Conservation (phyloP, 1,139 yeast species). For the Pichia sp. region DNA sequence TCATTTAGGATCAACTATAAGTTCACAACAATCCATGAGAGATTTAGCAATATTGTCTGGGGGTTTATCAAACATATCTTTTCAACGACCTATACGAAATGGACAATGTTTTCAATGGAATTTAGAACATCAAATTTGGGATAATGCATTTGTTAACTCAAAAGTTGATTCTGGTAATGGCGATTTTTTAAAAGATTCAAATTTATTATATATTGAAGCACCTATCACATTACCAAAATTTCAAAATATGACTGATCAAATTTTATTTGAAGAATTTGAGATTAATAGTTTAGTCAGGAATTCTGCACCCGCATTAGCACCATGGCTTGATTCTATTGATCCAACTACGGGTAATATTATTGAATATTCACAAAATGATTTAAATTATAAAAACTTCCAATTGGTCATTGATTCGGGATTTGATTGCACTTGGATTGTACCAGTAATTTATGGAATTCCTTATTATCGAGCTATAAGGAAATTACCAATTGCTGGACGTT, state of each 20-base stretch:
- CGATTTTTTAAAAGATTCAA: constrained; percentile 42
- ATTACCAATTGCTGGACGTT: constrained; percentile 76
- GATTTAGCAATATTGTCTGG: constrained; percentile 38
- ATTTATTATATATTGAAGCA: constrained; percentile 63
- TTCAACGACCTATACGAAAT: constrained; percentile 78
- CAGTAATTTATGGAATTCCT: constrained; percentile 73
- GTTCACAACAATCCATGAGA: constrained; percentile 39
- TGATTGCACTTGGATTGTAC: constrained; percentile 81
- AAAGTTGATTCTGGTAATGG: constrained; percentile 33
- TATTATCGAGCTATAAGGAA: constrained; percentile 74
- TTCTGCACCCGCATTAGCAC: constrained; percentile 62
- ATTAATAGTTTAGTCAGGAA: constrained; percentile 61
- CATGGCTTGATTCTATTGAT: constrained; percentile 43
- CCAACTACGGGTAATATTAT: background rate
- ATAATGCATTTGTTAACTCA: constrained; percentile 46
- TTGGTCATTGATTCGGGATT: constrained; percentile 85
- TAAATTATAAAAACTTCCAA: constrained; percentile 48
- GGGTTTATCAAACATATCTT: constrained; percentile 52
- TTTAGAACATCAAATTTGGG: constrained; percentile 90
- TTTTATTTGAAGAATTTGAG: constrained; percentile 90
- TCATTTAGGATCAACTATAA: constrained; percentile 66
- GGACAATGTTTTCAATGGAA: constrained; percentile 94
- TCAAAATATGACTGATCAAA: constrained; percentile 83
- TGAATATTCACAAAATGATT: background rate
- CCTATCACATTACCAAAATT: constrained; percentile 80